A percentile compares a stretch with the other conserved stretches of the same genome.
These are phyloP conservation scores for Aureobasidium lini DNA, from an alignment of 2,329 filamentous ascomycete species.

Conservation along the genomic window DNA sequence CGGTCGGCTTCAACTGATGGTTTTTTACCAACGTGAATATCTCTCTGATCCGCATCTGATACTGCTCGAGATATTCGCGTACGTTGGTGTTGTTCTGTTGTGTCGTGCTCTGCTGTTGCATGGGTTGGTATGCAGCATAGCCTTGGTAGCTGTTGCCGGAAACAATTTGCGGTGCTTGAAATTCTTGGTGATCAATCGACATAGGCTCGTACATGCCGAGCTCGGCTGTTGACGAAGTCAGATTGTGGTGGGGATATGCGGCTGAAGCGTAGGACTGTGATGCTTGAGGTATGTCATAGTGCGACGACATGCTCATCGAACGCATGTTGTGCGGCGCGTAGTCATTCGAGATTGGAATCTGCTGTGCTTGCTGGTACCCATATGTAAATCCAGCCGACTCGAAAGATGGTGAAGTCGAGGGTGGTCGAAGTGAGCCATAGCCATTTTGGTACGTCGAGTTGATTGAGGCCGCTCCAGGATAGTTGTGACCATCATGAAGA, in stretches of 20 bases:
- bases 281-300: not conserved
- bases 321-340: not conserved
- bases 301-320: not conserved
- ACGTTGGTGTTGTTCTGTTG: constrained; percentile 26
- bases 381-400: not conserved
- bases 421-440: not conserved
- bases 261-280: not conserved
- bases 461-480: not conserved
- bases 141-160: not conserved
- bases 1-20: constrained; percentile 53
- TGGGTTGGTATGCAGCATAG: constrained; percentile 22
- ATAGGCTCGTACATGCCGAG: not conserved
- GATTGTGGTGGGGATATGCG: not conserved
- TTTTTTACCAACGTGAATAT: constrained; percentile 66
- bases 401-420: not conserved
- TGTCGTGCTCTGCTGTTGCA: constrained; percentile 33
- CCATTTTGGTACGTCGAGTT: not conserved
- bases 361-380: not conserved
- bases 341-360: not conserved
- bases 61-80: constrained; percentile 61
- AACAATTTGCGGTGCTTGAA: not conserved
- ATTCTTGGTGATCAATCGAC: not conserved
- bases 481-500: not conserved
- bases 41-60: constrained; percentile 48
- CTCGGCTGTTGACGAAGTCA: not conserved